Evolutionary conservation across 345 rosid genomes (phyloP), one percentile per base, ranked within the genome.

Genomic region (Populus euphratica): DNA sequence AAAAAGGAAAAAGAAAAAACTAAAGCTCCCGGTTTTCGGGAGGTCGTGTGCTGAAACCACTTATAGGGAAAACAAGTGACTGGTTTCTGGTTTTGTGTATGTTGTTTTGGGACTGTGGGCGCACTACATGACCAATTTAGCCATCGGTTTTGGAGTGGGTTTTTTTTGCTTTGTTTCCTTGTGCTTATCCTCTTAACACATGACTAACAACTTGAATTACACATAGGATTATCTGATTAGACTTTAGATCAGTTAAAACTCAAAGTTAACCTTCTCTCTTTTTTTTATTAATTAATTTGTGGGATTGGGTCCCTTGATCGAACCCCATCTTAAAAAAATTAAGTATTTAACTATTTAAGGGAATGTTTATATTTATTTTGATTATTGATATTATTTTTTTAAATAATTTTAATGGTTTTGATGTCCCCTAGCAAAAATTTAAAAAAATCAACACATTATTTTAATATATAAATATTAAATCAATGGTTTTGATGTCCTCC

Each of bases 21-120:
- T 16, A 81, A 72, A 79, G 80, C 85, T 91, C 94, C 94, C 77
- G 91, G 90, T 91, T 87, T 91, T 84, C 89, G 84, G 94, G 94
- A 90, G 79, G 81, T 68, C n/a, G 83, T 29, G 85, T 16, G 79
- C 72, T 23, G 41, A 80, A 86, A 84, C 88, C 86, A 79, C 86
- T 61, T 71, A 16, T 7, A 18, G 14, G 4, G 1, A 70, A 86
- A 88, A 84, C 89, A 73, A 59, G 78, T 17, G 63, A 59, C 89
- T 33, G 85, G 91, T 88, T 88, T 86, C 87, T 77, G 88, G 86
- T 69, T 72, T 84, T 80, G 25, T 54, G 21, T 27, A 9, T 41
- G 25, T 12, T 56, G 31, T 8, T 20, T 8, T 36, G 79, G 81
- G 84, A 76, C 89, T 68, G 85, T 86, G 89, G 91, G 89, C 91